A percentile compares a stretch with the other conserved stretches of the same genome.
Evolutionary conservation across 2,329 filamentous ascomycete genomes (phyloP).

Genomic region (Pseudogymnoascus verrucosus): DNA sequence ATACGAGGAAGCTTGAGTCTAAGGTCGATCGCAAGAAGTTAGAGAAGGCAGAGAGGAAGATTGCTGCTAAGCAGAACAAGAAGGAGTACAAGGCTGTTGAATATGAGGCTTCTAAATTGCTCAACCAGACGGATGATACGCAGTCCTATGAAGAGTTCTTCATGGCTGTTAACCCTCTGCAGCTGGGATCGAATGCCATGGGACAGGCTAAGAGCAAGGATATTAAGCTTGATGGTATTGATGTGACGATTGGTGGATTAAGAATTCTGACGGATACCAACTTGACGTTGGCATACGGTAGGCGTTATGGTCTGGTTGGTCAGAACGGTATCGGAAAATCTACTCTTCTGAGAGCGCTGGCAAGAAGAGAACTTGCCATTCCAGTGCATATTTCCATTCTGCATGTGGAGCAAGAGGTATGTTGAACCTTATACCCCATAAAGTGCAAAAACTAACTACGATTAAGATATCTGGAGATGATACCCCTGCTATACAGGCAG

Average conservation of each 20-base stretch:
- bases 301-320: slow-evolving; percentile 93
- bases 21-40: slow-evolving; percentile 98
- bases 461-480: slow-evolving; percentile 83
- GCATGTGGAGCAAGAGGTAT: slow-evolving; percentile 93
- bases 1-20: slow-evolving; percentile 88
- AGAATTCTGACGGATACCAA: slow-evolving; percentile 88
- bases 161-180: slow-evolving; percentile 97
- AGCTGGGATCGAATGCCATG: slow-evolving; percentile 61
- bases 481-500: slow-evolving; percentile 87
- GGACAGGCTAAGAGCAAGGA: slow-evolving; percentile 89
- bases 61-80: slow-evolving; percentile 96
- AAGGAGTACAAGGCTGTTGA: slow-evolving; percentile 98
- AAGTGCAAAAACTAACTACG: slow-evolving; percentile 17
- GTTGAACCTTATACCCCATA: slow-evolving; percentile 15
- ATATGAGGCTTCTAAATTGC: slow-evolving; percentile 87
- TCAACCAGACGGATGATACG: slow-evolving; percentile 72
- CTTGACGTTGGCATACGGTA: slow-evolving; percentile 82
- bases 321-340: slow-evolving; percentile 99
- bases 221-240: slow-evolving; percentile 94
- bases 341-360: slow-evolving; percentile 86
- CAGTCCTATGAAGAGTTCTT: slow-evolving; percentile 99
- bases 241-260: slow-evolving; percentile 82
- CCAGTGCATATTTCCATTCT: slow-evolving; percentile 97
- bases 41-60: slow-evolving; percentile 96
- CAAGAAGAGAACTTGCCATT: slow-evolving; percentile 86